Base-by-base conservation (phyloP, 192 early-diverging fungal genomes). In the Backusella circina region DNA sequence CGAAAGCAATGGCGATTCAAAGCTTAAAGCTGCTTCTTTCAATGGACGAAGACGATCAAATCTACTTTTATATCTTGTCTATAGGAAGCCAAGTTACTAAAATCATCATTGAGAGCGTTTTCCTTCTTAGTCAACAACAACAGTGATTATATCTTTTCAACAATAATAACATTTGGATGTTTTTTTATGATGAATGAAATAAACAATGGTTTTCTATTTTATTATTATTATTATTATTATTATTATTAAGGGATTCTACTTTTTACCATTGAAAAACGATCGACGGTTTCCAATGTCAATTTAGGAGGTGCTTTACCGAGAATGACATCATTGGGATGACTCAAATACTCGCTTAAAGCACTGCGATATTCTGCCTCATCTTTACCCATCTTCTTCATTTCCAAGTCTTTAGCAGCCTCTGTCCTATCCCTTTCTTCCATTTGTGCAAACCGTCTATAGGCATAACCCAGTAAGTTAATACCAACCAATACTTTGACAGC, bases 241-340 rank as follows among this genome's bases (percentile, higher is more conserved):
- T 21, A 36, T 5, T 41, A 70, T 84, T 86, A 97, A 21, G 93
- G 94, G 66, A 97, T 95, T 0, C 95, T 90, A 78, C 93, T 95
- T 81, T 94, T 96, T 73, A 95, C 94, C 85, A 98, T 86, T 39
- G 91, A 89, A 82, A 94, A 98, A 18, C 97, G 89, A 77, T 97
- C 95, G 64, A 98, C 91, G 41, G 88, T 92, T 72, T 97, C 95
- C 71, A 98, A 80, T 10, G 90, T 91, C 64, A 90, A 81, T 69
- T 87, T 85, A 10, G 86, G 81, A 35, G 86, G 84, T 67, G 85
- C 65, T 38, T 81, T 70, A n/a, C 84, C 86, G 12, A 83, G 35
- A 31, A 84, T 28, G 66, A 80, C 79, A 65, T 86, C 83, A 35
- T 74, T 71, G 23, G 78, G 70, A 32, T 86, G 76, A 67, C 77